A percentile compares a stretch with the other conserved stretches of the same genome.
Conservation (phyloP, 1,284 basidiomycete species). For the Malassezia pachydermatis region DNA sequence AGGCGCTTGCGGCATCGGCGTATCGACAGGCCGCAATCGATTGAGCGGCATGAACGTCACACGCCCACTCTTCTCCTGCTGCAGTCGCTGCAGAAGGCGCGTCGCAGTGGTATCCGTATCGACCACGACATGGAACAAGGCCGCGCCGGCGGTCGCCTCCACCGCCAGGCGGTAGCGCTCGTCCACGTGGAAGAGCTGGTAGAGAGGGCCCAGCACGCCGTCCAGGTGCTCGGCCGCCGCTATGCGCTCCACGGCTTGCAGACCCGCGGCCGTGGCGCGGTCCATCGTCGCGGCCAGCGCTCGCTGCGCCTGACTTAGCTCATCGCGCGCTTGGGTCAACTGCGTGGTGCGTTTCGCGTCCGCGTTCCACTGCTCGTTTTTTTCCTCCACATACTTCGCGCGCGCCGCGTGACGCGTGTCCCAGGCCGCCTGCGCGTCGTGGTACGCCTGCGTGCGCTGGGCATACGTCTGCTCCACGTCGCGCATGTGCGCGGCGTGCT, state of each 20-base stretch:
- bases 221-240: conserved; percentile 62
- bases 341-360: conserved; percentile 64
- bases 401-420: conserved; percentile 39
- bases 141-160: conserved; percentile 86
- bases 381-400: conserved; percentile 42
- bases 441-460: conserved; percentile 51
- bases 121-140: conserved; percentile 93
- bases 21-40: conserved; percentile 68
- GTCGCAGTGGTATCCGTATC: conserved; percentile 87
- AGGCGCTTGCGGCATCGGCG: conserved; percentile 58
- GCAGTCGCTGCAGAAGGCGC: conserved; percentile 78
- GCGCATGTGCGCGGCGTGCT: conserved; percentile 56
- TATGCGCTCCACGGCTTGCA: conserved; percentile 73
- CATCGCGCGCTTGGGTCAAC: conserved; percentile 63
- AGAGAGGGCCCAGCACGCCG: conserved; percentile 81
- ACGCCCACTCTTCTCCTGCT: conserved; percentile 78
- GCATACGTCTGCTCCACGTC: conserved; percentile 54
- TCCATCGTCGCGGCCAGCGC: conserved; percentile 74
- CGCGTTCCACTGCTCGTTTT: conserved; percentile 59
- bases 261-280: conserved; percentile 77
- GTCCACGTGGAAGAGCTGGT: conserved; percentile 80
- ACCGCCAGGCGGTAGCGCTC: conserved; percentile 89
- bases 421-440: conserved; percentile 24
- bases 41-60: conserved; percentile 99
- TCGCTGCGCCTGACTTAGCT: conserved; percentile 73